Percentiles rank a stretch among this genome's conserved stretches.
phyloP scores from a whole-genome alignment of 108 stramenopile genomes.

The Nitzschia sp. region DNA sequence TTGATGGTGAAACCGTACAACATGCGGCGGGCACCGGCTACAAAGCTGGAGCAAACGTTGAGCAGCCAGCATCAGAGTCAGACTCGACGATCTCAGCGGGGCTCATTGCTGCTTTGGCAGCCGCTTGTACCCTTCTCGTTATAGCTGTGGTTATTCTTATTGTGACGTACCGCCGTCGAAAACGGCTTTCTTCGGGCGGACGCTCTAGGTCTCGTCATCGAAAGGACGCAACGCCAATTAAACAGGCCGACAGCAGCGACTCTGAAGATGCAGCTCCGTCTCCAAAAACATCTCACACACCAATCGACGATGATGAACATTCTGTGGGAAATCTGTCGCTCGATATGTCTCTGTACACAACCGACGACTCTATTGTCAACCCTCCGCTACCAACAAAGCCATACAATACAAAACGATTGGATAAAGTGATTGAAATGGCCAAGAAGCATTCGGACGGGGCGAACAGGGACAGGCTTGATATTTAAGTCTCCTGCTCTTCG shows the following conservation, averaged over 20 bases:
- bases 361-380: slow-evolving; percentile 7
- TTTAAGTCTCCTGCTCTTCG: not conserved
- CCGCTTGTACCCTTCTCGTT: slow-evolving; percentile 1
- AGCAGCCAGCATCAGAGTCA: not conserved
- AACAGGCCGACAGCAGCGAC: not conserved
- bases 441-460: slow-evolving; percentile 3
- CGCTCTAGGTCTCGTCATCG: not conserved
- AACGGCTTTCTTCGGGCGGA: not conserved
- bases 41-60: slow-evolving; percentile 9
- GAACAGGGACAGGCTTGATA: not conserved
- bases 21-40: not conserved
- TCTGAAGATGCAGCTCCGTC: not conserved
- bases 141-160: not conserved
- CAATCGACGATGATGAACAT: not conserved
- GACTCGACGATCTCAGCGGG: not conserved
- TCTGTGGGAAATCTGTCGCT: not conserved
- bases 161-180: not conserved
- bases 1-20: slow-evolving; percentile 19
- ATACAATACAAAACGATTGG: slow-evolving; percentile 4
- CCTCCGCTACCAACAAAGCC: not conserved
- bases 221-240: not conserved
- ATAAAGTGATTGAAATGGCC: slow-evolving; percentile 19
- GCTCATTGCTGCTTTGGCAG: slow-evolving; percentile 7
- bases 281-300: not conserved
- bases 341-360: slow-evolving; percentile 13